These are phyloP conservation scores for Aspergillus persii DNA, from an alignment of 2,329 filamentous ascomycete genomes.

Conservation along the genomic window DNA sequence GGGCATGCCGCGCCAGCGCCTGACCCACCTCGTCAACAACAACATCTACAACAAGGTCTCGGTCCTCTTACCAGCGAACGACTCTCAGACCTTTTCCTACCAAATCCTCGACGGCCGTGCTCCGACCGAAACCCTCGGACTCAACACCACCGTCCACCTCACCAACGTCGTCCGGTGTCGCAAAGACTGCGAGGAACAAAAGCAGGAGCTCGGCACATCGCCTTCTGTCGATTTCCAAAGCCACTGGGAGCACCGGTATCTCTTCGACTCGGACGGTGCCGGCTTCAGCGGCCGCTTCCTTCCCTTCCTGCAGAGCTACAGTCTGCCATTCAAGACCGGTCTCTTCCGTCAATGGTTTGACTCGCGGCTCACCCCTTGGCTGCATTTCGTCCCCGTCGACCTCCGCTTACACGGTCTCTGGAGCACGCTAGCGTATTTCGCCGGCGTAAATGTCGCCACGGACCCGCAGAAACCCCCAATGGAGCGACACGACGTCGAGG, in stretches of 20 bases:
- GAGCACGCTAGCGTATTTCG: slow-evolving; percentile 72
- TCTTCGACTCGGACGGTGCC: slow-evolving; percentile 69
- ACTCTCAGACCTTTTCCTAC: slow-evolving; percentile 52
- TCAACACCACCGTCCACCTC: slow-evolving; percentile 61
- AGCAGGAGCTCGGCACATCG: slow-evolving; percentile 51
- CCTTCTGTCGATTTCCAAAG: slow-evolving; percentile 51
- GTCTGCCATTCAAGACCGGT: slow-evolving; percentile 66
- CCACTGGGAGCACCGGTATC: slow-evolving; percentile 65
- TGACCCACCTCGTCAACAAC: slow-evolving; percentile 67
- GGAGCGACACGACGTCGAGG: slow-evolving; percentile 53
- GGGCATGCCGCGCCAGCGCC: slow-evolving; percentile 67
- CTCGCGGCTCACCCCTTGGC: slow-evolving; percentile 69
- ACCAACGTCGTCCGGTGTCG: slow-evolving; percentile 58
- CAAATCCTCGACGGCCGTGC: slow-evolving; percentile 48
- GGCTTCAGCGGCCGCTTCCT: slow-evolving; percentile 66
- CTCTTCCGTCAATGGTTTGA: slow-evolving; percentile 80
- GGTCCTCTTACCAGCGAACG: slow-evolving; percentile 55
- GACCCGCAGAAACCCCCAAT: slow-evolving; percentile 40
- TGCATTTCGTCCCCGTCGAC: slow-evolving; percentile 78
- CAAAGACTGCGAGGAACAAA: slow-evolving; percentile 52
- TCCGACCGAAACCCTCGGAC: slow-evolving; percentile 44
- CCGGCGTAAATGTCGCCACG: slow-evolving; percentile 46
- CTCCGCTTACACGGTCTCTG: slow-evolving; percentile 70
- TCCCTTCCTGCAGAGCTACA: slow-evolving; percentile 63
- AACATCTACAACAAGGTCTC: slow-evolving; percentile 51